Base-by-base conservation (phyloP, 2,329 filamentous ascomycete genomes). In the Sclerotinia subarctica region DNA sequence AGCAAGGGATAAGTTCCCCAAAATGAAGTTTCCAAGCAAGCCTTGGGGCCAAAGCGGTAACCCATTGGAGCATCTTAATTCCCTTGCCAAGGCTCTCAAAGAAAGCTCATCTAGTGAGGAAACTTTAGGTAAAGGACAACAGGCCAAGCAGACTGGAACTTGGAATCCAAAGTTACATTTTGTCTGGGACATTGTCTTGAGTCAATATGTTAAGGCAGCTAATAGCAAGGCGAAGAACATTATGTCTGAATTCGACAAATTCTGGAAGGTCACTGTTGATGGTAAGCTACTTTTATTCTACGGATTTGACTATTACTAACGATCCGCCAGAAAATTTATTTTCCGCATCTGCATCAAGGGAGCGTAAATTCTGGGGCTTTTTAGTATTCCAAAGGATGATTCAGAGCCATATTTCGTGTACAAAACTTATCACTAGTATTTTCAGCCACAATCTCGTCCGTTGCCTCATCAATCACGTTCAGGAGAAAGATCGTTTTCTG, bases 291-390 rank as follows among this genome's bases (percentile, higher is more conserved):
- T 35, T 42, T 24, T 46, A 53, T 8, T 29, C 26, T 11, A 24
- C 29, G 0, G 0, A 17, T 15, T 32, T 38, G 51, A 65, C 11
- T 32, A 1, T 10, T 44, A 46, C 73, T 75, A 65, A 76, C 52
- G 47, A 44, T 66, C 15, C 2, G 57, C 0, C 71, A 94, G 91
- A 94, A 76, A 90, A 91, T 11, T 84, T 97, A 4, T 97, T 98
- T 77, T 90, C 92, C 7, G 87, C 90, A 68, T 88, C 86, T 15
- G 90, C 94, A 10, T 96, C 93, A 1, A 88, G 94, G 54, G 92
- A 94, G 73, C 90, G 96, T 67, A 98, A 97, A 79, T 93, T 92
- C 75, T 93, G 93, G 78, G 95, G 95, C 0, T 94, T 98, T 79
- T 88, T 94, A 74, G 85, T 98, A 2, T 92, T 97, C 75, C 88